phyloP scores from a whole-genome alignment of 495 filamentous ascomycete genomes.

The Hypoxylon rickii region DNA sequence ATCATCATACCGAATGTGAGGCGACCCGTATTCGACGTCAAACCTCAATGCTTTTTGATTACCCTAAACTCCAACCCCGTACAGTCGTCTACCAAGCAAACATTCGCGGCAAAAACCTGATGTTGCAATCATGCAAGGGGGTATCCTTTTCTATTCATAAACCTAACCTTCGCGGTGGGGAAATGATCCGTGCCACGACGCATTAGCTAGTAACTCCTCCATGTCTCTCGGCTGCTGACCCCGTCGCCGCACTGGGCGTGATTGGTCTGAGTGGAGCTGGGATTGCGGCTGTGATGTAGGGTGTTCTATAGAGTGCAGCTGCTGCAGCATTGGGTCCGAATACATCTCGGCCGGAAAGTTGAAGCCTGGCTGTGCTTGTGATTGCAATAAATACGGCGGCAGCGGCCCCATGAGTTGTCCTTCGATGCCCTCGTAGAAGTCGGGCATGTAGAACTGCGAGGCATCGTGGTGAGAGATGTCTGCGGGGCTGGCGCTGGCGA shows the following conservation, averaged over 20 bases:
- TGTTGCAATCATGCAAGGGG: conserved; percentile 33
- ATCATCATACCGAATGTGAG: conserved; percentile 8
- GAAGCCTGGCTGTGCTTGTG: conserved; percentile 42
- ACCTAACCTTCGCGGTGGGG: conserved; percentile 34
- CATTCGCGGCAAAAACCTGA: conserved; percentile 14
- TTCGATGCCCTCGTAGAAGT: conserved; percentile 53
- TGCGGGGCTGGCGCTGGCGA: conserved; percentile 26
- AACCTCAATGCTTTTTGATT: conserved; percentile 18
- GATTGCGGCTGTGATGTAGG: conserved; percentile 33
- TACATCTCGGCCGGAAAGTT: conserved; percentile 47
- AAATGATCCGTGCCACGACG: conserved; percentile 42
- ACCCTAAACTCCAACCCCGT: conserved; percentile 20
- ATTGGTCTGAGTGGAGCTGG: conserved; percentile 34
- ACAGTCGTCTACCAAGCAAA: conserved; percentile 21
- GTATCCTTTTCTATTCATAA: conserved; percentile 39
- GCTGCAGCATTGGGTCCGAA: conserved; percentile 38
- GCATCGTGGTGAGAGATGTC: conserved; percentile 32
- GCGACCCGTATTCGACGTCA: conserved; percentile 9
- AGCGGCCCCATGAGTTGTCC: conserved; percentile 52
- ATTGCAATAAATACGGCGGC: conserved; percentile 51
- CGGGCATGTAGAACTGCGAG: conserved; percentile 48
- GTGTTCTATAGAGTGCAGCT: conserved; percentile 29
- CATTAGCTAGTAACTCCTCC: conserved; percentile 45
- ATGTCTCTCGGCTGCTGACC: conserved; percentile 44
- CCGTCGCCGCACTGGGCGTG: conserved; percentile 23